Base-by-base conservation (phyloP, 495 filamentous ascomycete genomes). In the Astrocystis sublimbata region DNA sequence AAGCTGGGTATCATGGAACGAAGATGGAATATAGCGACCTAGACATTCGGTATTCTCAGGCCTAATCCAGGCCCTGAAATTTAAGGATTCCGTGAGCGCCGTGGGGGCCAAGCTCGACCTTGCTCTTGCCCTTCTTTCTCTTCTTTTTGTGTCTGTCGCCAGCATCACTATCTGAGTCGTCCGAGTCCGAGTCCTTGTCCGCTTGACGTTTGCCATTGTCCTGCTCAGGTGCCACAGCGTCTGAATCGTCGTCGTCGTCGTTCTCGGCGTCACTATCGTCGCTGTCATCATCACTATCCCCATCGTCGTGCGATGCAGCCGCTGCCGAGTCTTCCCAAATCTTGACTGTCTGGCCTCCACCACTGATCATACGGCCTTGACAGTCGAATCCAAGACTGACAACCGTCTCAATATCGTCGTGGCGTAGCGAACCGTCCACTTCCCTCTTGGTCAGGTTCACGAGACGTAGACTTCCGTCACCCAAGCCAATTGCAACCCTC, bases 331-430 rank as follows among this genome's bases (percentile, higher is more conserved):
- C 85, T 65, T 87, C 79, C 92, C 92, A 97, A 9, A 97, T 87
- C 77, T 96, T 96, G 64, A 97, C 82, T 0, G 86, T 80, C 67
- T 83, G 82, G 3, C 92, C 92, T 54, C 92, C 92, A 38, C 91
- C 92, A 71, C 87, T 92, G 53, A 96, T 89, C 84, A 97, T 85
- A 51, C 92, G 83, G 53, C 92, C 89, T 47, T 87, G 85, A 47
- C 88, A 88, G 73, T 96, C 92, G 65, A 96, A 96, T 19, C 84
- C 88, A 13, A 97, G 65, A 10, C 84, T 85, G 8, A 92, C 82
- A 13, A 96, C 91, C 17, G 87, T 87, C 68, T 96, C 92, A 17
- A 92, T 75, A 62, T 96, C 92, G 70, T 96, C 89, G 73, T 97
- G 92, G 71, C 81, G 79, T 43, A 92, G 73, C 49, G 79, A 73